Evolutionary conservation across 108 stramenopile genomes (phyloP).

Genomic region (Skeletonema potamos): DNA sequence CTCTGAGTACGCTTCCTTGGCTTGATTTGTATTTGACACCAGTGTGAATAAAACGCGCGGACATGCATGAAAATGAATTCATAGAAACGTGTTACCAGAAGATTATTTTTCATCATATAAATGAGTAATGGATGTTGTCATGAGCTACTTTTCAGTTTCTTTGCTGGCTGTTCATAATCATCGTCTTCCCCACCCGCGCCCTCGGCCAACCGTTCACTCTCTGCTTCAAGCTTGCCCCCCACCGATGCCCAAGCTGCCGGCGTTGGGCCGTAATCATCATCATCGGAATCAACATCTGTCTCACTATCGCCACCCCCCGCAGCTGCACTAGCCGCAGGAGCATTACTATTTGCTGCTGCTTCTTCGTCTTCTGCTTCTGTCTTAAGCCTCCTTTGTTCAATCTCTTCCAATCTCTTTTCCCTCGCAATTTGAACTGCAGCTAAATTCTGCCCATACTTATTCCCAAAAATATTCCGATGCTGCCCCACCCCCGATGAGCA

Average conservation of each 20-base stretch:
- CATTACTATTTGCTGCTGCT: slow-evolving; percentile 29
- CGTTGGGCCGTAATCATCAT: slow-evolving; percentile 85
- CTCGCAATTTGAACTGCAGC: slow-evolving; percentile 97
- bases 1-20: slow-evolving; percentile 11
- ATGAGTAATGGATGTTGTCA: not conserved
- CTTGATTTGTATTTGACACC: slow-evolving; percentile 18
- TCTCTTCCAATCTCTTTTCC: slow-evolving; percentile 69
- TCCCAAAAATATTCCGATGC: slow-evolving; percentile 98
- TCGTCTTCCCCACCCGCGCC: slow-evolving; percentile 32
- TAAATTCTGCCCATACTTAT: slow-evolving; percentile 99
- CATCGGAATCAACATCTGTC: slow-evolving; percentile 60
- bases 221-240: slow-evolving; percentile 61
- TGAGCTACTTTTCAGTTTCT: slow-evolving; percentile 31
- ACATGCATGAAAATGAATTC: not conserved
- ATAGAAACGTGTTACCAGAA: not conserved
- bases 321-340: slow-evolving; percentile 8
- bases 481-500: slow-evolving; percentile 94
- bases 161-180: slow-evolving; percentile 42
- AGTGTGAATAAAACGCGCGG: not conserved
- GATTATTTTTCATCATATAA: not conserved
- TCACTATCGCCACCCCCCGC: slow-evolving; percentile 59
- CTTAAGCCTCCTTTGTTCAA: slow-evolving; percentile 32
- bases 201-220: slow-evolving; percentile 60
- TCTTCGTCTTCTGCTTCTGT: no score
- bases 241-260: slow-evolving; percentile 79